Evolutionary conservation across 2,329 filamentous ascomycete species (phyloP).

Genomic region (Whalleya microplaca): DNA sequence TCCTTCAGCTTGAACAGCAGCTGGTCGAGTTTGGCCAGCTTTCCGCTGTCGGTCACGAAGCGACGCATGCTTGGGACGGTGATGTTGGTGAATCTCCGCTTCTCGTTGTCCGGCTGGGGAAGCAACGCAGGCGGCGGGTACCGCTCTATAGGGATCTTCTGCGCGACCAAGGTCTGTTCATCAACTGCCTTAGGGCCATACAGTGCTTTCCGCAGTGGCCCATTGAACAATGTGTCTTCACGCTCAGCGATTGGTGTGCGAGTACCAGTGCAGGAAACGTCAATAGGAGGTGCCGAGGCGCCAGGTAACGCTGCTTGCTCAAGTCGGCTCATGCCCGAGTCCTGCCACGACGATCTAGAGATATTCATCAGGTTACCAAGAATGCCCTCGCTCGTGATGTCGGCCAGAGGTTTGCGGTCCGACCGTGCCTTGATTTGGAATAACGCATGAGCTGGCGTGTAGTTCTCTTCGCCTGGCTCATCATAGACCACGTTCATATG

Average conservation of each 20-base stretch:
- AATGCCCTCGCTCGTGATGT: slow-evolving; percentile 72
- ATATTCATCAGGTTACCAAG: slow-evolving; percentile 81
- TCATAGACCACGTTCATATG: slow-evolving; percentile 73
- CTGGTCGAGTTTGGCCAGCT: slow-evolving; percentile 87
- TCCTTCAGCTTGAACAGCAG: slow-evolving; percentile 89
- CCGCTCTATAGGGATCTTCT: slow-evolving; percentile 67
- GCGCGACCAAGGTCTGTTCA: slow-evolving; percentile 75
- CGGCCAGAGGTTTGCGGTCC: slow-evolving; percentile 67
- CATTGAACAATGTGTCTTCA: slow-evolving; percentile 78
- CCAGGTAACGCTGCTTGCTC: slow-evolving; percentile 81
- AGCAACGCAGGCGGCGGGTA: slow-evolving; percentile 70
- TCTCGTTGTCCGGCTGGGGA: slow-evolving; percentile 78
- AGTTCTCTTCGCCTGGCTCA: slow-evolving; percentile 63
- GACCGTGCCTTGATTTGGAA: slow-evolving; percentile 78
- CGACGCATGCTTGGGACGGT: slow-evolving; percentile 94
- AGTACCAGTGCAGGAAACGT: slow-evolving; percentile 75
- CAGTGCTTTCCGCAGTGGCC: slow-evolving; percentile 72
- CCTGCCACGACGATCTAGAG: slow-evolving; percentile 64
- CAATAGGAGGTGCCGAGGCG: slow-evolving; percentile 83
- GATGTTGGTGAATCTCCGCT: slow-evolving; percentile 86
- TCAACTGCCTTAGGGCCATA: slow-evolving; percentile 67
- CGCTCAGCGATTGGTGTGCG: slow-evolving; percentile 65
- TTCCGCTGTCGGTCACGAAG: slow-evolving; percentile 97
- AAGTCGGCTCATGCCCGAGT: slow-evolving; percentile 74
- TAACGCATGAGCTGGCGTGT: slow-evolving; percentile 74